phyloP scores from a whole-genome alignment of 192 early-diverging fungal species.

The Linnemannia schmuckeri region DNA sequence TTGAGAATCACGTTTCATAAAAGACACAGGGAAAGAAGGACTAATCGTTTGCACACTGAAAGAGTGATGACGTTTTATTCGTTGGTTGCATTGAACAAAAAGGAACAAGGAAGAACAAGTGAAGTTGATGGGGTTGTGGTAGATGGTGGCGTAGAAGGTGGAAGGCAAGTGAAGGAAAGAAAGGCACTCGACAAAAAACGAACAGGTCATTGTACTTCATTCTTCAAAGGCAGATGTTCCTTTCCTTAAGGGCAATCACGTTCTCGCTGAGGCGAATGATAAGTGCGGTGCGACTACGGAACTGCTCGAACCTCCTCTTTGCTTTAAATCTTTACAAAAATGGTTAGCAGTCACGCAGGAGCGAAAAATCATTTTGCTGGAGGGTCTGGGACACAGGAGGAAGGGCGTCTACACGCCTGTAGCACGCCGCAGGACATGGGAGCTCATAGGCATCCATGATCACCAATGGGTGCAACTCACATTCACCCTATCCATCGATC shows the following conservation, averaged over 20 bases:
- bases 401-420: background rate
- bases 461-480: background rate
- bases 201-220: no score
- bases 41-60: background rate
- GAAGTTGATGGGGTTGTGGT: background rate
- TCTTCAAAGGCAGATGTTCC: no score
- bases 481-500: conserved; percentile 11
- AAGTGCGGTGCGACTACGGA: background rate
- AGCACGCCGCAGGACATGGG: background rate
- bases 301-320: conserved; percentile 35
- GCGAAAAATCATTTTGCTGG: background rate
- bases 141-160: background rate
- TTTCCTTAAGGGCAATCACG: background rate
- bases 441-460: background rate
- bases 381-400: background rate
- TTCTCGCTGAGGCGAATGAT: background rate
- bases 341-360: conserved; percentile 41
- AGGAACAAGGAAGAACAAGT: background rate
- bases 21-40: background rate
- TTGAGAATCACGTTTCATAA: background rate
- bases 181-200: background rate
- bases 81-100: no score
- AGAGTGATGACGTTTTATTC: background rate
- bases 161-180: background rate
- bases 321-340: conserved; percentile 54